Evolutionary conservation across 306 rosid genomes (phyloP).

Genomic region (Gillenia trifoliata): DNA sequence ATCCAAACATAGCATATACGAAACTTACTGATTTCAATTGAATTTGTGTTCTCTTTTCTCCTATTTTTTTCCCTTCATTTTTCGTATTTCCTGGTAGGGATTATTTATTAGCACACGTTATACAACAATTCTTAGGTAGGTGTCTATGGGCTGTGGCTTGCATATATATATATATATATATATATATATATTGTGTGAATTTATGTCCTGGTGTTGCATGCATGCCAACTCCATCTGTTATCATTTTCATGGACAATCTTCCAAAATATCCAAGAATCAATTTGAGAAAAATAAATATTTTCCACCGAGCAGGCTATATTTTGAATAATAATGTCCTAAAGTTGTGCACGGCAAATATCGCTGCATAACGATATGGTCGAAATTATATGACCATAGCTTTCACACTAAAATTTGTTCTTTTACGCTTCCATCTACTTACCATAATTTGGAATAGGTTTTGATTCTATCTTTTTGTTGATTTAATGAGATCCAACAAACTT

Average conservation of each 20-base stretch:
- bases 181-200: conserved; percentile 8
- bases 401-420: conserved; percentile 14
- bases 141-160: background rate
- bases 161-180: too few relatives aligned
- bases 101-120: background rate
- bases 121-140: background rate
- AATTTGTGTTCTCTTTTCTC: background rate
- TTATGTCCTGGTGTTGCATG: conserved; percentile 14
- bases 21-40: background rate
- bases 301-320: background rate
- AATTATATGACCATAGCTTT: background rate
- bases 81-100: background rate
- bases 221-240: conserved; percentile 11
- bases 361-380: conserved; percentile 16
- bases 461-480: background rate
- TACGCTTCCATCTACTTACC: background rate
- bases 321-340: conserved; percentile 1
- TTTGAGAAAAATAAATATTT: background rate
- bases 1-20: background rate
- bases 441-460: background rate
- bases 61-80: background rate
- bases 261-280: background rate
- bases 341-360: conserved; percentile 2
- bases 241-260: conserved; percentile 2
- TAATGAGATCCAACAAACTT: background rate